These are phyloP conservation scores for Chaetomium sp. DNA, from an alignment of 2,329 filamentous ascomycete species.

Conservation along the genomic window DNA sequence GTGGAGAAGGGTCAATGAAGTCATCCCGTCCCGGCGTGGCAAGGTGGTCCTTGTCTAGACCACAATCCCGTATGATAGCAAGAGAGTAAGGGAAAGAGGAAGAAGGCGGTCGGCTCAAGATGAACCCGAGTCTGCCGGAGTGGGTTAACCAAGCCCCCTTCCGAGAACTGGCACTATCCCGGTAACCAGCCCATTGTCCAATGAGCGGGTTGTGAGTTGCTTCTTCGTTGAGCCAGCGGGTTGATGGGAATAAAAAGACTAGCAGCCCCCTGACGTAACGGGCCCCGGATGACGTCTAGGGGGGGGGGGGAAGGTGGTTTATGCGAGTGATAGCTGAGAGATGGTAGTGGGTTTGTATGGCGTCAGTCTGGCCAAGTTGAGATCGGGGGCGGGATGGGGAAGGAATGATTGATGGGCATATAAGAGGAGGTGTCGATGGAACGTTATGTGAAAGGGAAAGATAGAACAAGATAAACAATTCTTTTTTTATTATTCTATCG, in stretches of 20 bases:
- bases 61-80: no score
- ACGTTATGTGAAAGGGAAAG: no score
- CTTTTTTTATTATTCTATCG: no score
- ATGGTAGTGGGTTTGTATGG: neutral
- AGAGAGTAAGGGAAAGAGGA: no score
- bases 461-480: no score
- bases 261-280: constrained; percentile 4
- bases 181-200: neutral
- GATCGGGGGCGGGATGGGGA: neutral
- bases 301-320: neutral
- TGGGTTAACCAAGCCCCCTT: no score
- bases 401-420: neutral
- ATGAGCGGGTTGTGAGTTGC: neutral
- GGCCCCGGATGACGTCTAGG: neutral
- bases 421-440: no score
- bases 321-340: neutral
- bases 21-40: constrained; percentile 8
- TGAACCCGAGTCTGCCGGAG: neutral
- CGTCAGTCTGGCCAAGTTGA: neutral
- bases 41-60: neutral
- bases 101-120: neutral
- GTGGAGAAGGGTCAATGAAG: neutral
- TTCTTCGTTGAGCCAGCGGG: no score
- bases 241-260: no score
- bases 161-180: no score